Percentiles rank a stretch among this genome's conserved stretches.
Conservation (phyloP, 2,329 filamentous ascomycete species). For the Fusarium globosum region DNA sequence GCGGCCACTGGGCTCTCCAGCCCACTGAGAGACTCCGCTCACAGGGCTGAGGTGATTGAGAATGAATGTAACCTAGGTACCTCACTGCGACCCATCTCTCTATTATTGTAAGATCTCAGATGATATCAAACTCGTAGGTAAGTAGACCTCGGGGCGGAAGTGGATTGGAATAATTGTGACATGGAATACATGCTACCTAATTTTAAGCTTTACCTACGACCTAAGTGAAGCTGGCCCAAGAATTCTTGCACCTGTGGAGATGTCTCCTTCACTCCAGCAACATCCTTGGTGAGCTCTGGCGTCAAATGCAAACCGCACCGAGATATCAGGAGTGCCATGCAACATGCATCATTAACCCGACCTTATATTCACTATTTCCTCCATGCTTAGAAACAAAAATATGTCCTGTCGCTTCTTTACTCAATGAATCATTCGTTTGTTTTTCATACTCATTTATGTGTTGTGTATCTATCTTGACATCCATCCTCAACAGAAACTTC, state of each 20-base stretch:
- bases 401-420: neutral
- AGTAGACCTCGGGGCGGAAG: neutral
- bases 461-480: neutral
- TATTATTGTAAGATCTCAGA: neutral
- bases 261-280: neutral
- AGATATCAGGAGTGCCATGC: neutral
- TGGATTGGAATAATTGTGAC: neutral
- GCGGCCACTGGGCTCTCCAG: neutral
- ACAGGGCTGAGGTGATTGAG: conserved; percentile 26
- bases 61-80: neutral
- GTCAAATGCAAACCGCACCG: neutral
- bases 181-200: no score
- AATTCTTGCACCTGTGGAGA: neutral
- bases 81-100: neutral
- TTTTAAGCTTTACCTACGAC: no score
- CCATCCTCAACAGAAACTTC: neutral
- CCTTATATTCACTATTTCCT: neutral
- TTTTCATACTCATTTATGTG: neutral
- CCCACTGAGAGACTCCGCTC: conserved; percentile 20
- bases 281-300: neutral
- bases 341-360: no score
- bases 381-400: neutral
- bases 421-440: neutral
- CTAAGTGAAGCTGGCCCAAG: neutral
- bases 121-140: neutral